Base-by-base conservation (phyloP, 1,284 basidiomycete species). In the Ganoderma meredithae region DNA sequence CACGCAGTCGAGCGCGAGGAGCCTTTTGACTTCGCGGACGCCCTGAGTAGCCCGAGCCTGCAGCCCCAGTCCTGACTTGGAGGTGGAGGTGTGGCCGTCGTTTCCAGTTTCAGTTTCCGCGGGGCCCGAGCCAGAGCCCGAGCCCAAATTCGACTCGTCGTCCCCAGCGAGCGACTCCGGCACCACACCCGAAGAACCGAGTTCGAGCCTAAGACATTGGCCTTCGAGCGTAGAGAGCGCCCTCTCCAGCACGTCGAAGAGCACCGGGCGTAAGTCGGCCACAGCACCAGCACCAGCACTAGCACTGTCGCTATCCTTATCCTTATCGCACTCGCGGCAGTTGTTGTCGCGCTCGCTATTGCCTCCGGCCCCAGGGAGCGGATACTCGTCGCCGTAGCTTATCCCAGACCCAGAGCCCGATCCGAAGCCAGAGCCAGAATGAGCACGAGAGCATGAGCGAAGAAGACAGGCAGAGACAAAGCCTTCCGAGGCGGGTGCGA, bases 261-360 rank as follows among this genome's bases (percentile, higher is more conserved):
- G 58, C 52, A 69, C 70, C 39, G 77, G 68, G 10, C 77, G 76
- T 8, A 75, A 62, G 67, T 79, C 78, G 63, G 66, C 39, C 27
- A 13, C 22, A 15, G 19, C 49, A 36, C 22, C 9, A 19, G 40
- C 39, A 13, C 43, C 13, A 44, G 12, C 43, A 17, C 39, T 6
- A 40, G 39, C 41, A 41, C 13, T 2, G 7, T 36, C 41, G 41
- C n/a, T n/a, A 3, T 47, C 44, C n/a, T 47, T 47, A 47, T 47
- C 44, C 19, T 22, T 39, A 27, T 19, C 41, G 47, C 47, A 22
- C 31, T 31, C 17, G 27, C 27, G 25, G 19, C 4, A 8, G 3
- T 55, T 55, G 27, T 33, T 25, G 19, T 31, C 27, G 27, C 27
- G 27, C 55, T 25, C 31, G 25, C 15, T 41, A 44, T n/a, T 41